Percentiles rank a stretch among this genome's conserved stretches.
phyloP scores from a whole-genome alignment of 768 basidiomycete species.

The Lanmaoa rubissima region DNA sequence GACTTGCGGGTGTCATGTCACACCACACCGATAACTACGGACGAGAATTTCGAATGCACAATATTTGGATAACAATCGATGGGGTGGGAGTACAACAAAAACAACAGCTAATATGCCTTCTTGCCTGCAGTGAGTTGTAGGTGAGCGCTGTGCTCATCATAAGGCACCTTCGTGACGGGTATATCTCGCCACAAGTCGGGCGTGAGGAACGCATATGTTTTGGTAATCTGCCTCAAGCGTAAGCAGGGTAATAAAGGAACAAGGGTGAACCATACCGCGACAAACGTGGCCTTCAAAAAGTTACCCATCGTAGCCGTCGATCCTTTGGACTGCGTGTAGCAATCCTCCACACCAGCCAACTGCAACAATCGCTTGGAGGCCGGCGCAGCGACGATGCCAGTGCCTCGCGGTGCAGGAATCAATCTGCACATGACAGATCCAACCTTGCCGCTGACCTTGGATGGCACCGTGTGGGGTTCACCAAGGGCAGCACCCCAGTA shows the following conservation, averaged over 20 bases:
- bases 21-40: background rate
- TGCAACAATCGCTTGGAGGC: constrained; percentile 96
- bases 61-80: background rate
- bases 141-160: constrained; percentile 94
- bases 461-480: constrained; percentile 98
- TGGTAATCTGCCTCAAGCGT: constrained; percentile 67
- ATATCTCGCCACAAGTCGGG: constrained; percentile 98
- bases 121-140: constrained; percentile 81
- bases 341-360: constrained; percentile 96
- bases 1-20: background rate
- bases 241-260: background rate
- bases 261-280: constrained; percentile 57
- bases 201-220: constrained; percentile 97
- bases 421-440: constrained; percentile 99
- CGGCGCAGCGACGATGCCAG: constrained; percentile 98
- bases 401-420: constrained; percentile 97
- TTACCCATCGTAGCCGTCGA: constrained; percentile 99
- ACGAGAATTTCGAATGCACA: constrained; percentile 1
- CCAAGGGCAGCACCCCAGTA: constrained; percentile 99
- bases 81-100: background rate
- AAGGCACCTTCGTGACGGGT: constrained; percentile 83
- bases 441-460: constrained; percentile 97
- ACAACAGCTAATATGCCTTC: constrained; percentile 53
- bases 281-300: constrained; percentile 97
- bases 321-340: constrained; percentile 97